Percentiles rank a stretch among this genome's conserved stretches.
These are phyloP conservation scores for Porcisia hertigi DNA, from an alignment of 208 protist genomes.

Conservation along the genomic window DNA sequence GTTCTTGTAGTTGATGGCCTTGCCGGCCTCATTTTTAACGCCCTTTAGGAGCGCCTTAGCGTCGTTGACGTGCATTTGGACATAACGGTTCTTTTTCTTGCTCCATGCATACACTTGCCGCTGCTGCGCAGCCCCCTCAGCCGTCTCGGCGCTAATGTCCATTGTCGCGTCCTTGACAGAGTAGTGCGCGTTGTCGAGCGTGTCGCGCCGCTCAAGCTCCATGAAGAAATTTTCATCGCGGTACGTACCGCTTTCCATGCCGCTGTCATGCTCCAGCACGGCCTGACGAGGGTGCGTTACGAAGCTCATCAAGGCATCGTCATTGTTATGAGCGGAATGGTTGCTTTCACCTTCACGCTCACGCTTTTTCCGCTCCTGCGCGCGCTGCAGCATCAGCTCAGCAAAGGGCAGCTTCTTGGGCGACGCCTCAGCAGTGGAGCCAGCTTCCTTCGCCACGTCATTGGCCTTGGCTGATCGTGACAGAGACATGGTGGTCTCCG, in stretches of 20 bases:
- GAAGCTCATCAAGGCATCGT: constrained; percentile 34
- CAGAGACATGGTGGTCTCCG: constrained; percentile 68
- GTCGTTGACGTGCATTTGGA: constrained; percentile 90
- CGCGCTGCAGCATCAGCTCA: constrained; percentile 76
- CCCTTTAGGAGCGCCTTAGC: constrained; percentile 88
- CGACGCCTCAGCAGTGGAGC: background rate
- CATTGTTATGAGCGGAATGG: constrained; percentile 3
- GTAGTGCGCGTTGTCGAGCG: constrained; percentile 82
- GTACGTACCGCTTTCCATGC: constrained; percentile 55
- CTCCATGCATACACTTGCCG: constrained; percentile 91
- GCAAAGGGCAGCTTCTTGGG: constrained; percentile 69
- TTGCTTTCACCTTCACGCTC: constrained; percentile 32
- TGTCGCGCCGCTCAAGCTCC: constrained; percentile 56
- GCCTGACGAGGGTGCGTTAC: constrained; percentile 26
- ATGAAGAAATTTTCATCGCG: constrained; percentile 86
- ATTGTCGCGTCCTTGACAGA: constrained; percentile 89
- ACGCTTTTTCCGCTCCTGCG: constrained; percentile 84
- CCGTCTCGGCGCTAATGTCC: constrained; percentile 86
- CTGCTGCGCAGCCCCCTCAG: constrained; percentile 81
- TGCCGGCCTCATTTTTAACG: constrained; percentile 92
- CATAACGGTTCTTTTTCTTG: constrained; percentile 93
- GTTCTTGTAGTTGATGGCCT: constrained; percentile 91
- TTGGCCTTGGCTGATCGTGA: constrained; percentile 10
- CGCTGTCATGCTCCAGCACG: constrained; percentile 14
- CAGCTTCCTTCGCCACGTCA: background rate